Conservation (phyloP, 2,329 filamentous ascomycete genomes). For the Alternaria sp. region DNA sequence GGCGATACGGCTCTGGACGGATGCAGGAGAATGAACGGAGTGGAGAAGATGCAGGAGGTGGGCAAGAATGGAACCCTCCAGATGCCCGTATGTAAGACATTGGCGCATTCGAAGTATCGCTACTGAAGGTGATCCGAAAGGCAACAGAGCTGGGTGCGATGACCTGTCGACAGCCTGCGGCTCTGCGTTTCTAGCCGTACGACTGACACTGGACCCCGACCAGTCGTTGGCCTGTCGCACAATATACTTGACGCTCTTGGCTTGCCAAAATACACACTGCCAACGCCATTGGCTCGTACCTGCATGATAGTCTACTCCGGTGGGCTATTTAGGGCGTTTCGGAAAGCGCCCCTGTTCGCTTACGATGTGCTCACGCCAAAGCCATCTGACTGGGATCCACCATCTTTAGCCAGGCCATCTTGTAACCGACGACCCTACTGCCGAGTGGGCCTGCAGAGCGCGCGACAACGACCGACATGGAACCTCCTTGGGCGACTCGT, state of each 20-base stretch:
- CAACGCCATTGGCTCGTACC: slow-evolving; percentile 24
- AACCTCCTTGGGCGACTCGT: slow-evolving; percentile 14
- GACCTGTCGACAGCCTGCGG: slow-evolving; percentile 1
- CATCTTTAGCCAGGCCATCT: slow-evolving; percentile 15
- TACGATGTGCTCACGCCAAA: slow-evolving; percentile 14
- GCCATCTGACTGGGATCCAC: slow-evolving; percentile 26
- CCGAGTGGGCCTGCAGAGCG: slow-evolving; percentile 31
- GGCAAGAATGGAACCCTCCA: not conserved
- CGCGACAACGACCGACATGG: slow-evolving; percentile 40
- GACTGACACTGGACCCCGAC: slow-evolving; percentile 6
- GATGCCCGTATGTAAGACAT: not conserved
- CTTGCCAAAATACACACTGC: slow-evolving; percentile 8
- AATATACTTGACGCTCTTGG: slow-evolving; percentile 24
- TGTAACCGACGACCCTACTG: slow-evolving; percentile 21
- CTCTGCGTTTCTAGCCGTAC: slow-evolving; percentile 1
- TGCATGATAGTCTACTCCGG: slow-evolving; percentile 33
- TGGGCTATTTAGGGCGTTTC: slow-evolving; percentile 38
- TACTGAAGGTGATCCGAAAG: not conserved
- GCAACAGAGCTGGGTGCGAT: not conserved
- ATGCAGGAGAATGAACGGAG: slow-evolving; percentile 5
- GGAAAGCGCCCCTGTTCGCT: slow-evolving; percentile 33
- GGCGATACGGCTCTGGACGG: slow-evolving; percentile 8
- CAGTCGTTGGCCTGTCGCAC: slow-evolving; percentile 12
- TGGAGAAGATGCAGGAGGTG: slow-evolving; percentile 9
- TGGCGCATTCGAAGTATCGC: not conserved